Evolutionary conservation across 768 basidiomycete species (phyloP).

Genomic region (Mycena venus): DNA sequence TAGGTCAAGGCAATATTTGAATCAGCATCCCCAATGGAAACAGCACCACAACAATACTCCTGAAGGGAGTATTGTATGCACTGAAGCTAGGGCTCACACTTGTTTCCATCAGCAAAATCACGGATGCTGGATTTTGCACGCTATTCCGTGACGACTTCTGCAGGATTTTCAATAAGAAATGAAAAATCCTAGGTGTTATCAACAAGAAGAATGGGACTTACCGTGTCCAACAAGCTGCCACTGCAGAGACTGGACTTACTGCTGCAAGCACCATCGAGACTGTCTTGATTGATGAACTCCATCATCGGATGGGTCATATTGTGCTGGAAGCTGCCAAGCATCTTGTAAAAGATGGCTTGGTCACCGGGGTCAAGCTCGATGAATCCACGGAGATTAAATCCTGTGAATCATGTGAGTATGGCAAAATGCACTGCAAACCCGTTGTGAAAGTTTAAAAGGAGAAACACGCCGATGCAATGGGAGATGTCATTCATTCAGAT

Average conservation of each 20-base stretch:
- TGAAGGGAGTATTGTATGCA: constrained; percentile 47
- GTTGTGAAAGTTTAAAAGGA: constrained; percentile 42
- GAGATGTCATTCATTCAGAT: constrained; percentile 49
- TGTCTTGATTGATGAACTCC: constrained; percentile 37
- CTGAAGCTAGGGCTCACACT: constrained; percentile 48
- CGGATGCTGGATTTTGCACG: constrained; percentile 38
- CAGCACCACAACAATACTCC: constrained; percentile 35
- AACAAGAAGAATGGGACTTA: constrained; percentile 27
- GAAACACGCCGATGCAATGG: constrained; percentile 37
- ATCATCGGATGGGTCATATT: constrained; percentile 47
- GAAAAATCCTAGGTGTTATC: constrained; percentile 17
- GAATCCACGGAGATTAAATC: constrained; percentile 34
- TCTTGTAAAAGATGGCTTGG: constrained; percentile 40
- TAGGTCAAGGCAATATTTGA: constrained; percentile 46
- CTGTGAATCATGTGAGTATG: constrained; percentile 46
- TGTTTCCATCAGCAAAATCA: constrained; percentile 46
- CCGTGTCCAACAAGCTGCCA: background rate
- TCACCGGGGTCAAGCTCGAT: constrained; percentile 45
- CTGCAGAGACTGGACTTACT: background rate
- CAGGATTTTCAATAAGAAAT: constrained; percentile 35
- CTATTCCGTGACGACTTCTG: constrained; percentile 41
- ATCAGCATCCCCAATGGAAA: constrained; percentile 42
- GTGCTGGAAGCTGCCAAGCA: constrained; percentile 34
- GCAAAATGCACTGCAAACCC: constrained; percentile 43
- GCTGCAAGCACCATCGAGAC: constrained; percentile 12